Evolutionary conservation across 2,329 filamentous ascomycete species (phyloP).

Genomic region (Trichoderma arundinaceum): DNA sequence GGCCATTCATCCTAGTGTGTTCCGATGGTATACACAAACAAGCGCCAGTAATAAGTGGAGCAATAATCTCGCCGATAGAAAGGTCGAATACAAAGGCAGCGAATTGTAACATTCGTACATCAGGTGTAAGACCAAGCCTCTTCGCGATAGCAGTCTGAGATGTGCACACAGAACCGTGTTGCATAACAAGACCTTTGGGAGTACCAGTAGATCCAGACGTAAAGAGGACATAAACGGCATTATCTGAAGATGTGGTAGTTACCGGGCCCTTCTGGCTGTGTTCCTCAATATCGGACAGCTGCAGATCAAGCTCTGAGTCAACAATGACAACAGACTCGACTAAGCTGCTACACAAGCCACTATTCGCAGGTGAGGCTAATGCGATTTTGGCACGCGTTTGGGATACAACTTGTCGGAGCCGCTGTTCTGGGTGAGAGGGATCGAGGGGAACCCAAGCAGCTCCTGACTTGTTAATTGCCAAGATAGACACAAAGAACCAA

Average conservation of each 20-base stretch:
- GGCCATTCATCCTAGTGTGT: slow-evolving; percentile 25
- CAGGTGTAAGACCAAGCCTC: slow-evolving; percentile 13
- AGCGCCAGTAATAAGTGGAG: slow-evolving; percentile 19
- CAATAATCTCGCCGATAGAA: slow-evolving; percentile 26
- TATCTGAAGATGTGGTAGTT: slow-evolving; percentile 5
- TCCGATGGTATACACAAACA: slow-evolving; percentile 29
- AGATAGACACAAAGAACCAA: slow-evolving; percentile 35
- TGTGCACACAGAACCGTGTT: slow-evolving; percentile 33
- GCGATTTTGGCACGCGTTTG: slow-evolving; percentile 19
- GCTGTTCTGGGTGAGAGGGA: slow-evolving; percentile 30
- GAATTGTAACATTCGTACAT: slow-evolving; percentile 31
- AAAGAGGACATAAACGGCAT: slow-evolving; percentile 37
- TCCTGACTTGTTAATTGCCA: slow-evolving; percentile 34
- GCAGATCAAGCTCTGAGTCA: slow-evolving; percentile 2
- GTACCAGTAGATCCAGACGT: slow-evolving; percentile 38
- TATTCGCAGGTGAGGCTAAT: slow-evolving; percentile 11
- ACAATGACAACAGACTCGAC: slow-evolving; percentile 21
- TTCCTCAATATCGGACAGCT: neutral
- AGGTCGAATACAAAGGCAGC: slow-evolving; percentile 30
- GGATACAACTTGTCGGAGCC: slow-evolving; percentile 15
- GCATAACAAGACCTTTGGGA: slow-evolving; percentile 38
- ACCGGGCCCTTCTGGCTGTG: neutral
- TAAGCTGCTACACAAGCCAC: neutral
- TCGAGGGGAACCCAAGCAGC: slow-evolving; percentile 33
- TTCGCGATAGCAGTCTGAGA: slow-evolving; percentile 29